Base-by-base conservation (phyloP, 2,329 filamentous ascomycete genomes). In the Aspergillus chevalieri region DNA sequence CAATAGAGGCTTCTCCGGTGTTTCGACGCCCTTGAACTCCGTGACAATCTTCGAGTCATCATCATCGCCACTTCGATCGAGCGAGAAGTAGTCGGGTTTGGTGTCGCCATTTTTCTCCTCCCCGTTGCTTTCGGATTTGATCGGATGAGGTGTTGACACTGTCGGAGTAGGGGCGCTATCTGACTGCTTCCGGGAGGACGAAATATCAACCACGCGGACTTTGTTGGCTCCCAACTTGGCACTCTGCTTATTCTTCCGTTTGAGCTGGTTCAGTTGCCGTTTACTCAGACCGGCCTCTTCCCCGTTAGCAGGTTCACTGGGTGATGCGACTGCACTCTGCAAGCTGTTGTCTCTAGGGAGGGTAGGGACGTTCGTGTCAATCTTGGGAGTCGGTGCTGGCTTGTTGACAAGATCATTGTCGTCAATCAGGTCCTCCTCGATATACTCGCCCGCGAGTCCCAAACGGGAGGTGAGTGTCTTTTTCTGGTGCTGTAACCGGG, bases 41-140 rank as follows among this genome's bases (percentile, higher is more conserved):
- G 90, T 89, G 22, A 97, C 87, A 14, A 98, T 83, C 65, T 96
- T 96, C 4, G 84, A 84, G 44, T 95, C 89, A 65, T 98, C 93
- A 53, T 97, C 91, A 3, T 86, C 79, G 41, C 87, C 85, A 30
- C 81, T 76, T 46, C 89, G 82, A 15, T 96, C 92, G 14, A 96
- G 78, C 26, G 83, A 94, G 70, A 98, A 96, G 68, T 95, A 97
- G 60, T 98, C 93, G 17, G 81, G 75, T 59, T 83, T 76, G 59
- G 83, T 82, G 43, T 78, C 74, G 14, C 81, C 83, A 56, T 83
- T 84, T 57, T 76, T 74, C 43, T 80, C 77, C 30, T 74, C 69
- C 47, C 80, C 79, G 47, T 78, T 74, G 17, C 17, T 21, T 55
- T 84, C 81, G n/a, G 78, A 66, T 59, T 85, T 85, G 51, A 85